Conservation (phyloP, 1,284 basidiomycete species). For the Somion occarium region DNA sequence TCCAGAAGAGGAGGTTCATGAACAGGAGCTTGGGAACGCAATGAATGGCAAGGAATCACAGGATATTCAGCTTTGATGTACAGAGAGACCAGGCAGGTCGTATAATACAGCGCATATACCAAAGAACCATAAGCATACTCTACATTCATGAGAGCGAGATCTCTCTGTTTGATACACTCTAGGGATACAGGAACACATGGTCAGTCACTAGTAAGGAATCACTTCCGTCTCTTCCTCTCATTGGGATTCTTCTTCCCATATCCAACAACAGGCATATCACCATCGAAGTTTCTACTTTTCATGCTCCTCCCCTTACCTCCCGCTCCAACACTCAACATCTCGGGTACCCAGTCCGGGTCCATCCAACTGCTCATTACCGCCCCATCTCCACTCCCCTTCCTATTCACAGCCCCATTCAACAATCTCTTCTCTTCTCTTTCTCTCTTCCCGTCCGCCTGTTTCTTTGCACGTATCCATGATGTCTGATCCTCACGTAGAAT, state of each 20-base stretch:
- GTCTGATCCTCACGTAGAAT: slow-evolving; percentile 89
- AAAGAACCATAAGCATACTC: background rate
- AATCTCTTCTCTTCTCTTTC: slow-evolving; percentile 77
- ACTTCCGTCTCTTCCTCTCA: slow-evolving; percentile 61
- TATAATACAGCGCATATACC: background rate
- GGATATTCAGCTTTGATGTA: slow-evolving; percentile 9
- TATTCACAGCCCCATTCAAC: slow-evolving; percentile 54
- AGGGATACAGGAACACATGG: background rate
- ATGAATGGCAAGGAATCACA: slow-evolving; percentile 10
- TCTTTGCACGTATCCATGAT: slow-evolving; percentile 81
- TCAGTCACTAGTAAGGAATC: slow-evolving; percentile 1
- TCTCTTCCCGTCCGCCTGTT: slow-evolving; percentile 65
- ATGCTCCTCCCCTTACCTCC: slow-evolving; percentile 69
- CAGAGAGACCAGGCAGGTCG: background rate
- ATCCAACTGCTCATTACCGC: slow-evolving; percentile 76
- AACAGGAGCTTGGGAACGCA: slow-evolving; percentile 76
- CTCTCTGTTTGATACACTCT: background rate
- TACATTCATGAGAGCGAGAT: background rate
- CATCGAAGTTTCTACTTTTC: slow-evolving; percentile 45
- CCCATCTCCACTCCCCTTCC: slow-evolving; percentile 42
- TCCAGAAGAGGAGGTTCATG: slow-evolving; percentile 97
- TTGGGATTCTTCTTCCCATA: slow-evolving; percentile 87
- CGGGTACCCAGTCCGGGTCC: slow-evolving; percentile 95
- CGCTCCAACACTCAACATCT: slow-evolving; percentile 72
- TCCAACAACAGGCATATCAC: slow-evolving; percentile 78